phyloP scores from a whole-genome alignment of 106 monocot species.

The Acorus gramineus region DNA sequence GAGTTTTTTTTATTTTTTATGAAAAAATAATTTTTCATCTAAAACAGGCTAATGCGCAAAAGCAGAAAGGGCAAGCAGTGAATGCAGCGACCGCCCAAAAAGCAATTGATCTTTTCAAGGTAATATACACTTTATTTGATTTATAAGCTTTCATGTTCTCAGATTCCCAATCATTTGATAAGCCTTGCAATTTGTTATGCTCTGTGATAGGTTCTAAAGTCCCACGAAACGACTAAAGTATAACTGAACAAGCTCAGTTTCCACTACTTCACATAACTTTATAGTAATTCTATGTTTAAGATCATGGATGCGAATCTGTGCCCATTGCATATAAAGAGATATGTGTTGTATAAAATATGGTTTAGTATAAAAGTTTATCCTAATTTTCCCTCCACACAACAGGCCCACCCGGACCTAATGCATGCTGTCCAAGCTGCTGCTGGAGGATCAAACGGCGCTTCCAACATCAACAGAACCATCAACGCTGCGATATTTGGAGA shows the following conservation, averaged over 20 bases:
- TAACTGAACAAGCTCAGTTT: no score
- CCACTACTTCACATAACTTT: no score
- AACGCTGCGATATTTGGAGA: slow-evolving; percentile 48
- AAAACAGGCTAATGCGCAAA: slow-evolving; percentile 65
- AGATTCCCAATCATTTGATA: no score
- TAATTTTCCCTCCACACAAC: slow-evolving; percentile 8
- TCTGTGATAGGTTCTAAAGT: no score
- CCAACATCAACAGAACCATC: slow-evolving; percentile 37
- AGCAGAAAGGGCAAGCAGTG: slow-evolving; percentile 68
- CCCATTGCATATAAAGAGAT: no score
- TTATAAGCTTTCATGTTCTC: no score
- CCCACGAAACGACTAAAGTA: no score
- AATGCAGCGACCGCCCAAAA: slow-evolving; percentile 63
- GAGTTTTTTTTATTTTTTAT: no score
- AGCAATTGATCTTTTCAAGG: slow-evolving; percentile 86
- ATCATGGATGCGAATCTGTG: no score
- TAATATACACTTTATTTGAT: background rate
- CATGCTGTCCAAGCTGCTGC: slow-evolving; percentile 75
- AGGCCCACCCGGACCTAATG: slow-evolving; percentile 61
- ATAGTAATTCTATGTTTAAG: no score
- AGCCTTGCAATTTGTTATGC: no score
- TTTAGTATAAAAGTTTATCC: background rate
- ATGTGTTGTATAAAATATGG: no score
- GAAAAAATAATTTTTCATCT: background rate
- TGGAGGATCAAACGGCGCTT: slow-evolving; percentile 14